Evolutionary conservation across 2,329 filamentous ascomycete genomes (phyloP).

Genomic region (Didymella lethalis): DNA sequence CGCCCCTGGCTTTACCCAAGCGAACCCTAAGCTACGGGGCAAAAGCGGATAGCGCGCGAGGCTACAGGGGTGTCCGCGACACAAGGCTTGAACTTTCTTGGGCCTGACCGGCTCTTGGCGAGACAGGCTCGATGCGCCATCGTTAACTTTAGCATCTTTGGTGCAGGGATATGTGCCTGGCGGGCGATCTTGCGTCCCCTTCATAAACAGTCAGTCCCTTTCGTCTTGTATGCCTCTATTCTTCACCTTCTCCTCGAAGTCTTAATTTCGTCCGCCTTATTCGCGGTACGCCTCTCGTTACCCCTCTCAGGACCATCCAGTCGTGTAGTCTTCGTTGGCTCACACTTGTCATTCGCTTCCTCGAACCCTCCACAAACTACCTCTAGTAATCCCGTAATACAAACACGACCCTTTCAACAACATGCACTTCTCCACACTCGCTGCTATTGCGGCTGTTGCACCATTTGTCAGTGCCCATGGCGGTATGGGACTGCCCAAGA

Average conservation of each 20-base stretch:
- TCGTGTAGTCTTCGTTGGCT: conserved; percentile 36
- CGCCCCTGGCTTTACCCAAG: conserved; percentile 17
- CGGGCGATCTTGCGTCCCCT: conserved; percentile 28
- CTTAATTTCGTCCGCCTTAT: conserved; percentile 28
- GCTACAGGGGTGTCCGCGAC: conserved; percentile 21
- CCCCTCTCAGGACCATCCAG: conserved; percentile 33
- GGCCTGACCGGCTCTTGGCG: conserved; percentile 23
- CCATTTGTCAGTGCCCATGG: conserved; percentile 46
- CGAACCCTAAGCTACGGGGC: conserved; percentile 30
- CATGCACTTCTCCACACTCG: conserved; percentile 48
- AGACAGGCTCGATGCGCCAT: conserved; percentile 25
- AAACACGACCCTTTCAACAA: conserved; percentile 25
- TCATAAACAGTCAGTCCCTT: conserved; percentile 30
- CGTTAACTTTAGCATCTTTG: conserved; percentile 35
- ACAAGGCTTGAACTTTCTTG: conserved; percentile 24
- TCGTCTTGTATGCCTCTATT: conserved; percentile 18
- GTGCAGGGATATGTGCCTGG: conserved; percentile 25
- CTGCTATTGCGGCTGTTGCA: conserved; percentile 39
- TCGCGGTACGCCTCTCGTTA: conserved; percentile 29
- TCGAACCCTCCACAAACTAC: conserved; percentile 19
- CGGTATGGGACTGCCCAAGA: conserved; percentile 39
- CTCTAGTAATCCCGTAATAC: conserved; percentile 38
- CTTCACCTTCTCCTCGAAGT: conserved; percentile 29
- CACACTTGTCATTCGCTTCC: conserved; percentile 46
- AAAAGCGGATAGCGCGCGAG: conserved; percentile 21